phyloP scores from a whole-genome alignment of 108 stramenopile genomes.

The Aurantiochytrium sp. region DNA sequence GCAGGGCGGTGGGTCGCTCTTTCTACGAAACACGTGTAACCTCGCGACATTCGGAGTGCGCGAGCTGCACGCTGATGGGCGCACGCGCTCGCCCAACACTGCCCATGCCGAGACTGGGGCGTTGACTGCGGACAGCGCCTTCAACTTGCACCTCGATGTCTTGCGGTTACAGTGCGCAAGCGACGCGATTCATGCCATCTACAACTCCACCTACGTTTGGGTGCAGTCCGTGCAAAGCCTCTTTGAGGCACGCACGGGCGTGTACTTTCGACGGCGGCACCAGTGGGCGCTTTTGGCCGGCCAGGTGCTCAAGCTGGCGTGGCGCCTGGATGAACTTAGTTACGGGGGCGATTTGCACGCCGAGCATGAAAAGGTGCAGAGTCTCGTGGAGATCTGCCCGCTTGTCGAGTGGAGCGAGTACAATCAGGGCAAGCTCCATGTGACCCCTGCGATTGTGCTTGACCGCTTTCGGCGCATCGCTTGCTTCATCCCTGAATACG shows the following conservation, averaged over 20 bases:
- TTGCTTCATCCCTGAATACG: constrained; percentile 12
- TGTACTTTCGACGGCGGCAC: neutral
- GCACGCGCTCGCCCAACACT: neutral
- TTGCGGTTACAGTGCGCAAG: neutral
- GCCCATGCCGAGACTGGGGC: neutral
- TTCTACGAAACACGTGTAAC: neutral
- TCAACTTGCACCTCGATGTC: neutral
- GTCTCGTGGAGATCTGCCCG: neutral
- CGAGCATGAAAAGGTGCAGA: neutral
- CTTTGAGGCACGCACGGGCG: neutral
- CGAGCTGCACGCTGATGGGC: neutral
- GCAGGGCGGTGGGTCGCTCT: neutral
- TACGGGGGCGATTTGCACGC: neutral
- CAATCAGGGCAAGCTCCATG: neutral
- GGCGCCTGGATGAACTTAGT: neutral
- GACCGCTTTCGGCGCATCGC: neutral
- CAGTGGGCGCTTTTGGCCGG: constrained; percentile 17
- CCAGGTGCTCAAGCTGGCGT: neutral
- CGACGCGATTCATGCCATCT: constrained; percentile 6
- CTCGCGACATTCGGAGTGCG: neutral
- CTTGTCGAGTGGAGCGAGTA: neutral
- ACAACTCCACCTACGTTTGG: neutral
- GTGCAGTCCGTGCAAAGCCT: neutral
- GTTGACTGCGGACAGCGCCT: neutral
- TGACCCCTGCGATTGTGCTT: neutral